phyloP scores from a whole-genome alignment of 345 rosid genomes.

The Syzygium grande region DNA sequence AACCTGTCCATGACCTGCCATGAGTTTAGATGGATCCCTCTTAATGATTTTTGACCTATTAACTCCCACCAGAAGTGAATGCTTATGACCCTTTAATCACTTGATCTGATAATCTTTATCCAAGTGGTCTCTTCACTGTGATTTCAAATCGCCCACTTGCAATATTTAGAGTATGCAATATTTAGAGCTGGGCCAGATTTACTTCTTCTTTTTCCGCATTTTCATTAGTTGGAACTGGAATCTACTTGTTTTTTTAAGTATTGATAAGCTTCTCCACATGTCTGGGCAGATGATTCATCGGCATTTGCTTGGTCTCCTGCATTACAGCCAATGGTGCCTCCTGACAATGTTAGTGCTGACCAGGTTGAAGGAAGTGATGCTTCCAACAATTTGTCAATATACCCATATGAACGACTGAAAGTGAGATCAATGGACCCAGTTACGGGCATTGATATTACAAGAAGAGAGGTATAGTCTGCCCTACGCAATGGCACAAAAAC shows the following conservation, averaged over 20 bases:
- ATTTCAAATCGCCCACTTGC: neutral
- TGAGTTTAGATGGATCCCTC: neutral
- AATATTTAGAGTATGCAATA: neutral
- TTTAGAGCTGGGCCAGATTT: neutral
- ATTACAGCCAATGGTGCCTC: conserved; percentile 3
- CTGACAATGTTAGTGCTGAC: conserved; percentile 4
- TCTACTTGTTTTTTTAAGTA: neutral
- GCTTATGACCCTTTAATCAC: neutral
- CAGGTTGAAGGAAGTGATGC: conserved; percentile 11
- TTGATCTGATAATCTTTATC: neutral
- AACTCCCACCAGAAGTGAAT: neutral
- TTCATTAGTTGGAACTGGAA: neutral
- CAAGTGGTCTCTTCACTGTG: neutral
- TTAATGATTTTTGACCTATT: neutral
- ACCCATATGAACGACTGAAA: conserved; percentile 42
- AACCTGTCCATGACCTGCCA: neutral
- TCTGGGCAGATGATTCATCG: neutral
- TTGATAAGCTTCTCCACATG: neutral
- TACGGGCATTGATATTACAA: conserved; percentile 41
- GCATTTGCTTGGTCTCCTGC: conserved; percentile 31
- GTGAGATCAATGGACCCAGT: conserved; percentile 47
- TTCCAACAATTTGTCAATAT: conserved; percentile 17
- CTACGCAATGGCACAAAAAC: neutral
- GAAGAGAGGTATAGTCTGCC: conserved; percentile 49
- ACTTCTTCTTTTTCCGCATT: neutral